Evolutionary conservation across 2,329 filamentous ascomycete species (phyloP).

Genomic region (Calonectria naviculata): DNA sequence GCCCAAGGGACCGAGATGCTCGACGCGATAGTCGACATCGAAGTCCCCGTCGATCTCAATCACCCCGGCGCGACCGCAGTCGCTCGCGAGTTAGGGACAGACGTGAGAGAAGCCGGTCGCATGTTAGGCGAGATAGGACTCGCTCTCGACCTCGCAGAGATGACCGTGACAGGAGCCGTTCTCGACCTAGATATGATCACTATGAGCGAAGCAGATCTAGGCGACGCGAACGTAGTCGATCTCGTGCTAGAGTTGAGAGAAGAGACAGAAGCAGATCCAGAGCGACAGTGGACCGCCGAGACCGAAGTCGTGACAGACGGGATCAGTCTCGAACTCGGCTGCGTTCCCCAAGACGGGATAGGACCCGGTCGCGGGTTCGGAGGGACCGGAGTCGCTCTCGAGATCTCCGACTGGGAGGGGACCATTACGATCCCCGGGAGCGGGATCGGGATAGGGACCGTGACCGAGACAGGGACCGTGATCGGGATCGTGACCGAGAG

Average conservation of each 20-base stretch:
- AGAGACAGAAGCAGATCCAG: constrained; percentile 49
- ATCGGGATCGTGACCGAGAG: constrained; percentile 31
- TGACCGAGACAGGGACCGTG: constrained; percentile 28
- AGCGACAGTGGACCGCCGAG: constrained; percentile 35
- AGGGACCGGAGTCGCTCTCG: constrained; percentile 46
- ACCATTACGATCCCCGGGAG: constrained; percentile 49
- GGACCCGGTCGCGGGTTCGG: constrained; percentile 45
- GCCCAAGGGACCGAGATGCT: constrained; percentile 41
- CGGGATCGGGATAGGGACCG: constrained; percentile 42
- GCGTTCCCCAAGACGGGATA: constrained; percentile 43
- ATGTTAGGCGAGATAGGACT: constrained; percentile 50
- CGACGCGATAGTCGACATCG: constrained; percentile 45
- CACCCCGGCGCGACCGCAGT: constrained; percentile 50
- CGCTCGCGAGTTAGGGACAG: constrained; percentile 46
- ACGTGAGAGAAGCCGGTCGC: constrained; percentile 51
- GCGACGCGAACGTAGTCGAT: constrained; percentile 51
- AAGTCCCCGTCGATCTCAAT: constrained; percentile 51
- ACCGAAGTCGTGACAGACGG: constrained; percentile 44
- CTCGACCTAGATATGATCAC: constrained; percentile 46
- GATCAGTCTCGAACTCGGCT: constrained; percentile 43
- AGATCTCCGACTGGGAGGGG: constrained; percentile 37
- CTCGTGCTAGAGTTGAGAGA: constrained; percentile 43
- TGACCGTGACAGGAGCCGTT: constrained; percentile 47
- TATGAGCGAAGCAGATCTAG: constrained; percentile 49
- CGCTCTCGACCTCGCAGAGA: constrained; percentile 52